Evolutionary conservation across 164 flowering plant genomes (phyloP).

Genomic region (Annona cherimola): DNA sequence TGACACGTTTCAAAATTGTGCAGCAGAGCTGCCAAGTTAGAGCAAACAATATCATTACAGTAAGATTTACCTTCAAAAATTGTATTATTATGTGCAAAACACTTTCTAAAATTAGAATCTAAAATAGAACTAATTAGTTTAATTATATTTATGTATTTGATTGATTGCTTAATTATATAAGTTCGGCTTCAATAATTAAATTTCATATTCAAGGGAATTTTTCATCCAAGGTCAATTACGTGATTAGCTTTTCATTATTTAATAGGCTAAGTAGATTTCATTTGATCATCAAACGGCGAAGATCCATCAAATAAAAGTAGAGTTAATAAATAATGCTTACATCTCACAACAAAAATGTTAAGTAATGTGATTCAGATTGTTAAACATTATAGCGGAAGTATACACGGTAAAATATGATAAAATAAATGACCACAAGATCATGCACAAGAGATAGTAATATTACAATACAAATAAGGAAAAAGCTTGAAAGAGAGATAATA

Average conservation of each 20-base stretch:
- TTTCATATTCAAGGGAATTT: neutral
- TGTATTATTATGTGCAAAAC: too few relatives aligned
- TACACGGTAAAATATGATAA: neutral
- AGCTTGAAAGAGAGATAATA: neutral
- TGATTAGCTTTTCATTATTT: neutral
- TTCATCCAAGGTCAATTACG: neutral
- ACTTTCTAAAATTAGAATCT: neutral
- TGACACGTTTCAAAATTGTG: too few relatives aligned
- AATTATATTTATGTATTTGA: neutral
- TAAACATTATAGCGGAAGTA: neutral
- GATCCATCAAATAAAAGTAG: neutral
- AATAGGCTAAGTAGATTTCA: neutral
- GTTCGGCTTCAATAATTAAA: neutral
- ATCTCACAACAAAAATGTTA: neutral
- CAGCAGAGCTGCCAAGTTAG: too few relatives aligned
- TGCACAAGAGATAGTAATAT: neutral
- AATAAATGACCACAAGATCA: neutral
- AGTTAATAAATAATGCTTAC: neutral
- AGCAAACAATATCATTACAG: too few relatives aligned
- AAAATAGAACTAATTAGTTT: neutral
- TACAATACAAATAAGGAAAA: neutral
- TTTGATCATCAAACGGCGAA: neutral
- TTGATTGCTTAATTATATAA: neutral
- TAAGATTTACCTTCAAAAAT: too few relatives aligned
- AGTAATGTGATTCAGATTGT: neutral